Base-by-base conservation (phyloP, 2,329 filamentous ascomycete species). In the Ophiocordyceps sinensis region DNA sequence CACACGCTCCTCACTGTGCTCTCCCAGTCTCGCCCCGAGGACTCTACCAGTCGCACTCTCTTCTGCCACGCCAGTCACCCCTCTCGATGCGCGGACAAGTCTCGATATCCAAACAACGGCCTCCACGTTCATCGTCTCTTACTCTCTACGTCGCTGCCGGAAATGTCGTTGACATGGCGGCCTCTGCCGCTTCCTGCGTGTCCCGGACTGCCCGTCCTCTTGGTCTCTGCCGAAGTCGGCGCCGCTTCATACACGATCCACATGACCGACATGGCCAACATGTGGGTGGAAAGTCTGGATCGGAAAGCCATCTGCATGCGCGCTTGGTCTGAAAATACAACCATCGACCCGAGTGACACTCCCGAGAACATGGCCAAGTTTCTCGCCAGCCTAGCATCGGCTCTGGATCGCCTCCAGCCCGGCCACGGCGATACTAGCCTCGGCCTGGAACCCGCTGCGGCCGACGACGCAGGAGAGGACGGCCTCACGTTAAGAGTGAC, bases 301-400 rank as follows among this genome's bases (percentile, higher is more conserved):
- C 65, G 75, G 19, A 66, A 65, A n/a, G 67, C 65, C 11, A 81
- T 89, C 43, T 69, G 78, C 42, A 62, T 68, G 44, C 73, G 81
- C 44, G 80, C 76, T 28, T 66, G 74, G 42, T 61, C 71, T 21
- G 70, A 79, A 49, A 70, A 77, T 49, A 83, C 79, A 14, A 78
- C 73, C 45, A 86, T 89, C 45, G 82, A 89, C 53, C 78, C 84
- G 1, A 77, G 72, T 53, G 77, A 82, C 48, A 79, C 80, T 44
- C 64, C 68, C 0, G 72, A 76, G 39, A 83, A 89, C 51, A 75
- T 85, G 60, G 55, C 61, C 23, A 77, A 78, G 39, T 75, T 89
- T 40, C 63, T 88, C 13, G 66, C 73, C 19, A 79, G 81, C 50
- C 63, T 89, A 15, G 59, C 64, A 38, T 61, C 62, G 34, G 68